Evolutionary conservation across 2,329 filamentous ascomycete species (phyloP), one percentile per base, ranked within the genome.

Genomic region (Epichloe scottii): DNA sequence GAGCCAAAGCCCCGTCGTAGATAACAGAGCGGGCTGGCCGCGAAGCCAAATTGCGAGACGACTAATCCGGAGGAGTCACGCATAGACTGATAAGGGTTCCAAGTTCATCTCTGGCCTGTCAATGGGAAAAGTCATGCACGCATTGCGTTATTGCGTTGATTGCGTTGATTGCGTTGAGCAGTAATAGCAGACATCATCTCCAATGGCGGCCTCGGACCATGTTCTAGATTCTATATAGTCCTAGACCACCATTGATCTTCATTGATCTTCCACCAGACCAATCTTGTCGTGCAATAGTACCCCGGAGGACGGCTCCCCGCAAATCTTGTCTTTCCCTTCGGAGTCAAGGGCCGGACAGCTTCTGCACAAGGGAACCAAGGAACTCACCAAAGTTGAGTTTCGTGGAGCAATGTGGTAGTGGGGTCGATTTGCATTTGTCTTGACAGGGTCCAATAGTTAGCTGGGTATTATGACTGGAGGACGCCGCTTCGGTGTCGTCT

Each of bases 261-360:
- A 30, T 8, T 30, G 8, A 30, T 30, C 42, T 12, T n/a, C 15
- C 42, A 33, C 5, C 42, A 17, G 21, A 39, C 26, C 23, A 34
- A 21, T 33, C 15, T 26, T 15, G n/a, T 11, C 17, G 17, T 21
- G 38, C 46, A 33, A 7, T 30, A 3, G 40, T 49, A 40, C 46
- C 50, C 46, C 50, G 48, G 50, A 52, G 17, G 48, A 30, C 50
- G 50, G 50, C 41, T 42, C 50, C 50, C 50, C 50, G 50, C 50
- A 52, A 52, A 46, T 42, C 37, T 11, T 7, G 17, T 33, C 19
- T 19, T 48, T 30, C 26, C 26, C 26, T 3, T 30, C 26, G 26
- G 26, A 10, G 26, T 30, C 26, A 30, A 30, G 26, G 26, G 26
- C 26, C 26, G 26, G 26, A 30, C 8, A 23, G 35, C 12, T 38